phyloP scores from a whole-genome alignment of 441 rosid species.

The Viola pubescens region DNA sequence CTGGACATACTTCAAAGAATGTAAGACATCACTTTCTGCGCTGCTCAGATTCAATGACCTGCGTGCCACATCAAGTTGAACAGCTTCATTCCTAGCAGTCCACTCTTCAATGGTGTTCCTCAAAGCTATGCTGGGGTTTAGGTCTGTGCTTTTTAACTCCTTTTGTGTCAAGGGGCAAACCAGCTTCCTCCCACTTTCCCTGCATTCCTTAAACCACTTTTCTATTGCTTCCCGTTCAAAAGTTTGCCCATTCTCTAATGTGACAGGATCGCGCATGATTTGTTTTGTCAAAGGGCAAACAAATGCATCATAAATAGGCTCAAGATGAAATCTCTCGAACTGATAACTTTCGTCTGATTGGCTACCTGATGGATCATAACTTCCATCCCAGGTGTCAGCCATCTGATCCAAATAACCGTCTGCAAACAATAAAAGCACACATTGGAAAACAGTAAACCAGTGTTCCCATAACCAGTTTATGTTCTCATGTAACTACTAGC shows the following conservation, averaged over 20 bases:
- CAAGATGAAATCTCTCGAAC: conserved; percentile 54
- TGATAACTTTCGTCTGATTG: conserved; percentile 75
- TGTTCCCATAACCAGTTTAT: background rate
- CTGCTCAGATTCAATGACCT: conserved; percentile 51
- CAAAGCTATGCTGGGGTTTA: conserved; percentile 81
- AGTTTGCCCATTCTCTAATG: conserved; percentile 76
- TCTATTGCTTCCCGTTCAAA: conserved; percentile 92
- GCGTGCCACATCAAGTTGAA: conserved; percentile 78
- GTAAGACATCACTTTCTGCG: conserved; percentile 64
- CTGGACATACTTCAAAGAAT: conserved; percentile 49
- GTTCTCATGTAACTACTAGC: background rate
- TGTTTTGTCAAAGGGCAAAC: conserved; percentile 85
- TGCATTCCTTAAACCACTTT: conserved; percentile 79
- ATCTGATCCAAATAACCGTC: conserved; percentile 23
- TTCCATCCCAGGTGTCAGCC: conserved; percentile 68
- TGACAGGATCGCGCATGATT: conserved; percentile 81
- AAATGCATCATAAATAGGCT: conserved; percentile 85
- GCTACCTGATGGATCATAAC: conserved; percentile 44
- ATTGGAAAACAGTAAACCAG: background rate
- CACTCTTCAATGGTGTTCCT: conserved; percentile 92
- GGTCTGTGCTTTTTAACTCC: conserved; percentile 53
- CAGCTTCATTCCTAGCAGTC: conserved; percentile 88
- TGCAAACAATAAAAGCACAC: conserved; percentile 5
- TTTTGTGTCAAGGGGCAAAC: conserved; percentile 74
- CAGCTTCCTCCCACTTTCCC: conserved; percentile 46